phyloP scores from a whole-genome alignment of 345 rosid genomes.

The Aquilaria yunnanensis region DNA sequence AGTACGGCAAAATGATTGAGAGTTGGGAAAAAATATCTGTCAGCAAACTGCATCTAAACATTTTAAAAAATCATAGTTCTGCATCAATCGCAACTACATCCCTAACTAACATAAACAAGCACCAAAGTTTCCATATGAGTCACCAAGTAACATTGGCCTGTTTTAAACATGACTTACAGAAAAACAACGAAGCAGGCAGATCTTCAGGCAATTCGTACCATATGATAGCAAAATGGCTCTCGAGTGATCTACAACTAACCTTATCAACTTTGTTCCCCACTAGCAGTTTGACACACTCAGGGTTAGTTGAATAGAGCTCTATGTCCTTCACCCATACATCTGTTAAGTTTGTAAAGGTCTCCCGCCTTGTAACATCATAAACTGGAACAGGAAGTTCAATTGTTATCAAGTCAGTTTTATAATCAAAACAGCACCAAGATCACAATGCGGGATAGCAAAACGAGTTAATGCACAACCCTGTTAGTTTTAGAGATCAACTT shows the following conservation, averaged over 20 bases:
- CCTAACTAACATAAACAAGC: not conserved
- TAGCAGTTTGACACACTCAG: constrained; percentile 62
- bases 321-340: constrained; percentile 85
- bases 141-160: not conserved
- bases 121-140: no score
- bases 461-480: no score
- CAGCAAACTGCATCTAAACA: no score
- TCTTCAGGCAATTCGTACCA: not conserved
- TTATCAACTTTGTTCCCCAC: constrained; percentile 89
- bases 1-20: not conserved
- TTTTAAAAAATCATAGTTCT: no score
- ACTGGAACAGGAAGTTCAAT: constrained; percentile 31
- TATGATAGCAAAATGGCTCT: not conserved
- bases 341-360: constrained; percentile 70
- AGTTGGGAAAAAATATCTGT: not conserved
- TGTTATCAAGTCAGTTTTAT: no score
- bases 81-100: not conserved
- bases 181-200: no score
- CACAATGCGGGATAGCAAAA: no score
- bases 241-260: constrained; percentile 29
- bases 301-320: constrained; percentile 73
- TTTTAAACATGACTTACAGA: not conserved
- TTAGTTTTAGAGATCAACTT: no score
- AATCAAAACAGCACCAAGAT: no score
- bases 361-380: constrained; percentile 84